Percentiles rank a stretch among this genome's conserved stretches.
These are phyloP conservation scores for Dioscorea dumetorum DNA, from an alignment of 106 monocot species.

Conservation along the genomic window DNA sequence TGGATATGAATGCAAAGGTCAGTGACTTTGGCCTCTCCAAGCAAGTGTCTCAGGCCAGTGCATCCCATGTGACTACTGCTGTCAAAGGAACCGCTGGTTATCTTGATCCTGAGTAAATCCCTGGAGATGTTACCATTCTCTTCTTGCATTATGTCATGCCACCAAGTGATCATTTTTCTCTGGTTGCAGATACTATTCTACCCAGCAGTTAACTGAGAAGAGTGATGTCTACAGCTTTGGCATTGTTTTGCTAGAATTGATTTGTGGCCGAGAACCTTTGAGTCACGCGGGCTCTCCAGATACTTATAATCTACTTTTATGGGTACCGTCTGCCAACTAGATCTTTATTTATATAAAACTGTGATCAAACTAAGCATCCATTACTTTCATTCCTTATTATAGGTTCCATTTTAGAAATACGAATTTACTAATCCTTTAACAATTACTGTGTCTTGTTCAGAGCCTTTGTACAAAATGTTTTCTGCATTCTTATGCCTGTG, in stretches of 20 bases:
- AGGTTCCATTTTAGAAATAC: too few relatives aligned
- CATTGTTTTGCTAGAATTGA: slow-evolving; percentile 48
- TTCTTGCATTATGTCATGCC: too few relatives aligned
- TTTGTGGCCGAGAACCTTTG: slow-evolving; percentile 49
- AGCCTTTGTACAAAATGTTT: background rate
- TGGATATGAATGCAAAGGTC: slow-evolving; percentile 36
- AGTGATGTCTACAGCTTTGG: slow-evolving; percentile 60
- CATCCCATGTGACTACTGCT: slow-evolving; percentile 33
- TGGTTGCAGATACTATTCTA: slow-evolving; percentile 31
- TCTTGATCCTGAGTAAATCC: slow-evolving; percentile 34
- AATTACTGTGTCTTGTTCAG: too few relatives aligned
- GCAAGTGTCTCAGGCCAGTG: slow-evolving; percentile 20
- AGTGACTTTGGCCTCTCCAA: slow-evolving; percentile 38
- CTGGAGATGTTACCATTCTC: background rate
- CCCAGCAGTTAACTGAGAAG: slow-evolving; percentile 49
- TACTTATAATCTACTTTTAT: slow-evolving; percentile 48
- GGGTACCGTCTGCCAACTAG: slow-evolving; percentile 23
- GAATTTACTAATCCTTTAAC: too few relatives aligned
- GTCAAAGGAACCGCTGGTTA: slow-evolving; percentile 43
- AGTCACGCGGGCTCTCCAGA: slow-evolving; percentile 44
- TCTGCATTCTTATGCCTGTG: background rate
- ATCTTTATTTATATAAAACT: too few relatives aligned
- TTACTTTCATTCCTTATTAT: too few relatives aligned
- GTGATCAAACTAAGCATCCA: too few relatives aligned
- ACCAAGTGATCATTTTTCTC: background rate